phyloP scores from a whole-genome alignment of 441 rosid genomes.

The Croton laevigatus region DNA sequence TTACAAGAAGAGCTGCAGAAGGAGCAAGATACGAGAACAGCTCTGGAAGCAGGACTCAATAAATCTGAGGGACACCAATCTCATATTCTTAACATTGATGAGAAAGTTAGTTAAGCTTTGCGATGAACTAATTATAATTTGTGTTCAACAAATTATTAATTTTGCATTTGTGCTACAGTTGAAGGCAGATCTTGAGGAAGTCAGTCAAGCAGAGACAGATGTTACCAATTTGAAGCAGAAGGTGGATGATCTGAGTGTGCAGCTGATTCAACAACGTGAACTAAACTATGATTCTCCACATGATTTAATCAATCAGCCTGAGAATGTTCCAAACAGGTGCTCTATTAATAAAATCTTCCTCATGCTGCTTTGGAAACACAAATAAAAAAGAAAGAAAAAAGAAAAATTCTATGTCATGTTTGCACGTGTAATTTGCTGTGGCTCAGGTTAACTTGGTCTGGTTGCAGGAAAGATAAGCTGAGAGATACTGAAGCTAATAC shows the following conservation, averaged over 20 bases:
- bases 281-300: constrained; percentile 31
- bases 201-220: constrained; percentile 64
- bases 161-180: constrained; percentile 40
- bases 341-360: not conserved
- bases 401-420: not conserved
- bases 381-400: not conserved
- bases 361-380: not conserved
- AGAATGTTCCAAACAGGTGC: constrained; percentile 21
- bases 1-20: constrained; percentile 78
- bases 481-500: constrained; percentile 37
- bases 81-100: constrained; percentile 43
- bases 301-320: constrained; percentile 30
- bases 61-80: constrained; percentile 39
- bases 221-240: constrained; percentile 55
- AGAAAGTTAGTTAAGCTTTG: constrained; percentile 49
- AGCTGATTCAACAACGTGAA: constrained; percentile 49
- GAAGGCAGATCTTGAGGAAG: constrained; percentile 62
- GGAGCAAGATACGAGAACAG: constrained; percentile 62
- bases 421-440: not conserved
- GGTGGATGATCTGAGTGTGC: constrained; percentile 58
- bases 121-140: constrained; percentile 4
- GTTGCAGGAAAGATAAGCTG: constrained; percentile 55
- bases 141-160: constrained; percentile 25
- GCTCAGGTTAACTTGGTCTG: constrained; percentile 14
- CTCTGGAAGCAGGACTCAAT: constrained; percentile 65